Percentiles rank a stretch among this genome's conserved stretches.
Evolutionary conservation across 2,329 filamentous ascomycete genomes (phyloP).

Genomic region (Aspergillus ustus): DNA sequence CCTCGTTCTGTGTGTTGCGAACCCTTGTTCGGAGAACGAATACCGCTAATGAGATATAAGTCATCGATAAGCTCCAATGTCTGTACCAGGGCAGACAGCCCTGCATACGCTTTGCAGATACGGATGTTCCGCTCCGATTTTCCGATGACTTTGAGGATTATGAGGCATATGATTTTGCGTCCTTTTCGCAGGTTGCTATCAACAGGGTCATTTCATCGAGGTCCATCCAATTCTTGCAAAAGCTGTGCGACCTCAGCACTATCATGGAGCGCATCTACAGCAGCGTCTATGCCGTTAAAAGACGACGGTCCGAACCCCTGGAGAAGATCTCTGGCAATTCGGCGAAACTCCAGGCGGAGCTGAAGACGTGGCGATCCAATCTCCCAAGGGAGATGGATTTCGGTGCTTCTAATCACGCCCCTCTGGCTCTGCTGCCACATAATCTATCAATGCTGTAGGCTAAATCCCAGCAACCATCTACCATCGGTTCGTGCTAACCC

Average conservation of each 20-base stretch:
- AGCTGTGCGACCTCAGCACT: not conserved
- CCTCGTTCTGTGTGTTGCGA: not conserved
- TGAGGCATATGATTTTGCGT: constrained; percentile 42
- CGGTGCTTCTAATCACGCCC: not conserved
- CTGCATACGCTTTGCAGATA: constrained; percentile 50
- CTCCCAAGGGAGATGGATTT: not conserved
- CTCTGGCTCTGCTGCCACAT: not conserved
- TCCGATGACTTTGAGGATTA: constrained; percentile 55
- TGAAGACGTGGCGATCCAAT: not conserved
- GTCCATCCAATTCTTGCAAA: not conserved
- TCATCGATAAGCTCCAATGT: constrained; percentile 58
- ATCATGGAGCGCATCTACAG: not conserved
- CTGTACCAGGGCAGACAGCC: constrained; percentile 60
- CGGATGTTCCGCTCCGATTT: constrained; percentile 50
- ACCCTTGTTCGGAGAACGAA: not conserved
- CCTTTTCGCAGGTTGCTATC: not conserved
- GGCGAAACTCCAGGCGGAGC: not conserved
- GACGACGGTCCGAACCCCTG: not conserved
- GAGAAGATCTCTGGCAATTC: not conserved
- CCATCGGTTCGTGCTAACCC: not conserved
- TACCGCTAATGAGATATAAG: constrained; percentile 7
- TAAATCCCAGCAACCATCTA: not conserved
- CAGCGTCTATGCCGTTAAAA: not conserved
- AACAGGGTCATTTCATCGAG: not conserved
- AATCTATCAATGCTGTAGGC: not conserved